Evolutionary conservation across 345 rosid genomes (phyloP), one percentile per base, ranked within the genome.

Genomic region (Murraya paniculata): DNA sequence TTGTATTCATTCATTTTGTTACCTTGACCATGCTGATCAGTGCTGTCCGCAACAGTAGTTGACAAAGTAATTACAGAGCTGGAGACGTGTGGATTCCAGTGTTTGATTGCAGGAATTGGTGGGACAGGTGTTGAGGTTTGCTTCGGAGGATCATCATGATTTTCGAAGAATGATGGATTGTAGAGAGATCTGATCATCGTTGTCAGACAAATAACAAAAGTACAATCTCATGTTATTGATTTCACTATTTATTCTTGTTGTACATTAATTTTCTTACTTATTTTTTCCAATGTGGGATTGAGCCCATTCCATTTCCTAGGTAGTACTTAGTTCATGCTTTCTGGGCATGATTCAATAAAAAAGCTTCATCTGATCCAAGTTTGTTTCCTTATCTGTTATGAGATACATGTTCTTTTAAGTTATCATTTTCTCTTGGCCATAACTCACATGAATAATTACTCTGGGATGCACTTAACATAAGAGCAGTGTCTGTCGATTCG

Each of bases 51-150:
- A 70, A 79, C 84, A 18, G 79, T 91, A 50, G 86, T 89, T 8
- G 92, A 90, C 31, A 89, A 90, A 86, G 90, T 88, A 30, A 87
- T 85, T 9, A 74, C 86, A 25, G 98, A 96, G 83, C 86, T 96
- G 5, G 97, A 92, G 77, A 82, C 94, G 1, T 83, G 81, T 16
- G 98, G 99, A 67, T 94, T 92, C 81, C 97, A 96, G 73, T 96
- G 99, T 67, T 78, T 94, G 80, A 86, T 85, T 64, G 95, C 92
- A 0, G 88, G 85, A 38, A 90, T 94, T 25, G 98, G 98, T 18
- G 98, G 98, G 19, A 82, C 77, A 6, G 98, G 99, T 28, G 95
- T 85, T 62, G 90, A 94, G 64, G 75, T 96, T 79, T 85, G 87
- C 82, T 85, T 86, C 82, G 79, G 80, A 3, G 70, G 50, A 62